These are phyloP conservation scores for Hygrophorus pudorinus DNA, from an alignment of 768 basidiomycete species.

Conservation along the genomic window DNA sequence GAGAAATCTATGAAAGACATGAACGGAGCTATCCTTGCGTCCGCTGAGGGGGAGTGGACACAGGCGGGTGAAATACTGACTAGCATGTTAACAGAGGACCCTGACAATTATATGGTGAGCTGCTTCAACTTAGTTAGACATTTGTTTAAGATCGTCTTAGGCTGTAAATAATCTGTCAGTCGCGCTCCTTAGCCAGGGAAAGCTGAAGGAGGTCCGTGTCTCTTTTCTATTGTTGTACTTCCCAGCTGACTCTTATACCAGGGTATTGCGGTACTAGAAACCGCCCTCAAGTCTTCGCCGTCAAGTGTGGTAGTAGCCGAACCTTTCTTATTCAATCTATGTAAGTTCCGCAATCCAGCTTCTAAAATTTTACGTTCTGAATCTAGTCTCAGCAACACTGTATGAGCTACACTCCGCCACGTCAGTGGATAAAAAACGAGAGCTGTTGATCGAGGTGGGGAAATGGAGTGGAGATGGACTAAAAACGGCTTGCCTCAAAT, in stretches of 20 bases:
- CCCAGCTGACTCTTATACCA: constrained; percentile 17
- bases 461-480: constrained; percentile 85
- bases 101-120: constrained; percentile 51
- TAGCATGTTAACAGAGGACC: constrained; percentile 37
- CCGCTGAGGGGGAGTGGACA: constrained; percentile 64
- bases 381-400: constrained; percentile 48
- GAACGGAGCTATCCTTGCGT: constrained; percentile 58
- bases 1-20: constrained; percentile 39
- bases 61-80: constrained; percentile 36
- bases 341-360: constrained; percentile 24
- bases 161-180: constrained; percentile 76
- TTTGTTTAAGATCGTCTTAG: constrained; percentile 19
- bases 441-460: constrained; percentile 63
- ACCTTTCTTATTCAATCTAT: constrained; percentile 78
- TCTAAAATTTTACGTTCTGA: not conserved
- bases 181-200: constrained; percentile 59
- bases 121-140: not conserved
- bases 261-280: constrained; percentile 65
- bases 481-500: constrained; percentile 66
- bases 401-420: constrained; percentile 73
- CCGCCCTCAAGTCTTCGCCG: constrained; percentile 51
- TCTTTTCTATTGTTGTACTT: not conserved
- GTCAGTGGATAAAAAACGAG: constrained; percentile 67
- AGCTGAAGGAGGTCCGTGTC: constrained; percentile 51
- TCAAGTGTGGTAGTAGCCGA: constrained; percentile 67